Base-by-base conservation (phyloP, 73 alveolate species). In the Paramecium sexaurelia region DNA sequence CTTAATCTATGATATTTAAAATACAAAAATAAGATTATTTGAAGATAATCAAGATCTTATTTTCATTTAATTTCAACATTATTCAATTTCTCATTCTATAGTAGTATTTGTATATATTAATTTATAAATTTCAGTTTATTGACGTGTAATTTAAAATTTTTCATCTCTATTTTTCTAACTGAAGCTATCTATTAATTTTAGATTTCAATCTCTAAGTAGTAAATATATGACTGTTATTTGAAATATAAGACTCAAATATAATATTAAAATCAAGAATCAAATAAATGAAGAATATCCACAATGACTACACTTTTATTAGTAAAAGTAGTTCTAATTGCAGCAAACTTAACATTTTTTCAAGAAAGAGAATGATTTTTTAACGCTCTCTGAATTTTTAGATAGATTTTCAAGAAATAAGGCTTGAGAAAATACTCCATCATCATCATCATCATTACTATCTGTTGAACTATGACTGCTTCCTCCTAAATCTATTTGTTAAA, bases 341-440 rank as follows among this genome's bases (percentile, higher is more conserved):
- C 90, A 78, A n/a, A 78, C 29, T 22, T 19, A 39, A 33, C 90
- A 78, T 78, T 32, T 40, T 45, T 78, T 78, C 90, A 39, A 41
- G 51, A 78, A 78, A 26, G 75, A 22, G 41, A 78, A 78, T 39
- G 43, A 17, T 40, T 78, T 40, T 24, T 78, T 78, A 1, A 41
- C 24, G 39, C 36, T 17, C 8, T 13, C 37, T 0, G 75, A 22
- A 20, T 11, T 32, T 61, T 41, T 78, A 1, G 90, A 78, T 56
- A 78, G 55, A 78, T 78, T 75, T 26, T 78, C 41, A n/a, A 78
- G 45, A 78, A 78, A 78, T 29, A 78, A 39, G 33, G 90, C 90
- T 40, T 78, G 32, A 20, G 90, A 78, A n/a, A 78, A 78, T 37
- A 78, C 35, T 32, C 32, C 43, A 37, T 39, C 17, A 9, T 78